phyloP scores from a whole-genome alignment of 2,329 filamentous ascomycete species.

The Stachybotrys elegans region DNA sequence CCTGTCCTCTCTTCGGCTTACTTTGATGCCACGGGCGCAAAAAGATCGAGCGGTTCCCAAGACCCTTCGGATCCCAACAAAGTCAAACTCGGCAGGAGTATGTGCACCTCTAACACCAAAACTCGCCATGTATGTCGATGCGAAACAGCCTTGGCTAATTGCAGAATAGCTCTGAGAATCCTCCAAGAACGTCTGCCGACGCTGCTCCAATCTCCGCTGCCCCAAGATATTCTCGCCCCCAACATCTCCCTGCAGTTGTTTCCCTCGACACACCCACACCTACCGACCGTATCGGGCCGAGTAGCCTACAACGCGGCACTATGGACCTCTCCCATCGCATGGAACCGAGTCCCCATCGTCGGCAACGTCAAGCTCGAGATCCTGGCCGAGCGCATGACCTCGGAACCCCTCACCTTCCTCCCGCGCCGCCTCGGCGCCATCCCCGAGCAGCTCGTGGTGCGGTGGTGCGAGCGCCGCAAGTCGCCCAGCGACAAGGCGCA shows the following conservation, averaged over 20 bases:
- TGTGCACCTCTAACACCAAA: conserved; percentile 17
- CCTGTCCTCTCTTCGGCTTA: conserved; percentile 16
- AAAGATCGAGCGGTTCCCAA: conserved; percentile 21
- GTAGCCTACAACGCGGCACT: conserved; percentile 89
- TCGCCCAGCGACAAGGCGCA: conserved; percentile 15
- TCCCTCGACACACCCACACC: conserved; percentile 75
- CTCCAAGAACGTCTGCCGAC: conserved; percentile 64
- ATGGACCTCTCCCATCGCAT: conserved; percentile 93
- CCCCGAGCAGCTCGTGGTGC: conserved; percentile 81
- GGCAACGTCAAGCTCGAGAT: conserved; percentile 88
- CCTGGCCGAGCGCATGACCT: conserved; percentile 81
- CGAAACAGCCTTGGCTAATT: not conserved
- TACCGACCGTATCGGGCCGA: conserved; percentile 86
- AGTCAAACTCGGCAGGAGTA: conserved; percentile 59
- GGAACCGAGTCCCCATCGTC: conserved; percentile 86
- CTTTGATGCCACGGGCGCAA: conserved; percentile 26
- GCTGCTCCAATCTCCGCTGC: conserved; percentile 60
- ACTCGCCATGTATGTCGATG: not conserved
- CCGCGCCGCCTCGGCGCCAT: conserved; percentile 47
- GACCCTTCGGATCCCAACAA: conserved; percentile 50
- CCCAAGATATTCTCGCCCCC: conserved; percentile 72
- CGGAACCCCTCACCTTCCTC: conserved; percentile 44
- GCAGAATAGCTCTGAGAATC: conserved; percentile 50
- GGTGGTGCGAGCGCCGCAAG: conserved; percentile 61
- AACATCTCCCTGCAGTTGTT: conserved; percentile 68